Base-by-base conservation (phyloP, 140 eudicot genomes). In the Bidens hawaiensis region DNA sequence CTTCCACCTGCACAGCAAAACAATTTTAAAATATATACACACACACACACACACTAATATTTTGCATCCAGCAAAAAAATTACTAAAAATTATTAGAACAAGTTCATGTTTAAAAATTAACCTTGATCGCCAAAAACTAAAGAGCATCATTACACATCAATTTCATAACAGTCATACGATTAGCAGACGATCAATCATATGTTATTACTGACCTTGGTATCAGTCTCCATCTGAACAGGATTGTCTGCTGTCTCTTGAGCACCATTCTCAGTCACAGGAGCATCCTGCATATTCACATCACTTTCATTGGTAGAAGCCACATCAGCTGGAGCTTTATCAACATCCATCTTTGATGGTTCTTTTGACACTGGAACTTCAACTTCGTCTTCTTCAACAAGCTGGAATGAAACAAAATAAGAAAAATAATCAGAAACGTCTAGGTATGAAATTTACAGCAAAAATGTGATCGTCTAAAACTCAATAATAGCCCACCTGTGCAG, bases 381-480 rank as follows among this genome's bases (percentile, higher is more conserved):
- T 62, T 91, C 96, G 51, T 91, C 95, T 78, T 91, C 99, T 64
- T 91, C 99, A 68, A 87, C 67, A 50, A 91, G 89, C 98, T 91
- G 78, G 30, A 69, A 57, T 24, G 36, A 17, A 11, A 18, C n/a
- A n/a, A n/a, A n/a, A n/a, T n/a, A n/a, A n/a, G n/a, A n/a, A n/a
- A n/a, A n/a, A n/a, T n/a, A n/a, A n/a, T n/a, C n/a, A n/a, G 3
- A 33, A 13, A 46, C 12, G 15, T 3, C 21, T 17, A 4, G 4
- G 2, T 23, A 40, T 0, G n/a, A n/a, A n/a, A n/a, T n/a, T n/a
- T n/a, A 12, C 31, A 2, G 31, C 9, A 10, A 48, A n/a, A 3
- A 24, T 0, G 0, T 4, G 1, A 18, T 33, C 2, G 17, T 41
- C 0, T 2, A 12, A 31, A 58, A 46, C 13, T 11, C 40, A 49